Conservation (phyloP, 805 yeast genomes). For the Lipomyces mesembrius region DNA sequence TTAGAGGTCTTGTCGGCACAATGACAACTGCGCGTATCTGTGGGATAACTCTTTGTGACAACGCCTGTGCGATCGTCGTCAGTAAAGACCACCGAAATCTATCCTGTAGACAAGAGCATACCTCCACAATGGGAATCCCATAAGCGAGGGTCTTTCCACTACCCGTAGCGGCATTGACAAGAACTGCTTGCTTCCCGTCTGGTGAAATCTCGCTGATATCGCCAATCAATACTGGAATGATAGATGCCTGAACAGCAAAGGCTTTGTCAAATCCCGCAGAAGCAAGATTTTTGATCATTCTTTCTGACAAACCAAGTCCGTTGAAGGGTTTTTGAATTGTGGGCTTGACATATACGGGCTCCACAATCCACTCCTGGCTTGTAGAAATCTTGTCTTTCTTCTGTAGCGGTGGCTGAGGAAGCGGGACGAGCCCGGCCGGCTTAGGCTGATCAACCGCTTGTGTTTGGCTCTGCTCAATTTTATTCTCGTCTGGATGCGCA, state of each 20-base stretch:
- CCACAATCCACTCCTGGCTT: constrained; percentile 64
- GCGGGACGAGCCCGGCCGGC: constrained; percentile 57
- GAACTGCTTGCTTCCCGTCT: constrained; percentile 57
- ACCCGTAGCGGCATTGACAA: constrained; percentile 94
- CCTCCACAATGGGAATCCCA: constrained; percentile 77
- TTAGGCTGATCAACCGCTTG: neutral
- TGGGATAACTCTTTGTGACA: constrained; percentile 69
- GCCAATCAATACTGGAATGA: constrained; percentile 60
- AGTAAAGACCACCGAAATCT: neutral
- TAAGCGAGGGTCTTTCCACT: constrained; percentile 95
- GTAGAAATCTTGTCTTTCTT: constrained; percentile 47
- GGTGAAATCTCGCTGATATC: constrained; percentile 46
- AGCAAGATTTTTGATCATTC: constrained; percentile 54
- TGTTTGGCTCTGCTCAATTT: constrained; percentile 26
- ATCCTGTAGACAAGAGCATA: neutral
- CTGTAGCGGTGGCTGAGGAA: constrained; percentile 81
- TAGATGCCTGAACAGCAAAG: constrained; percentile 76
- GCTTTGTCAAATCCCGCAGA: constrained; percentile 58
- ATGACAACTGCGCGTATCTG: constrained; percentile 73
- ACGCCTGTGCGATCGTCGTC: constrained; percentile 41
- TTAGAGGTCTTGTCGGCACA: constrained; percentile 89
- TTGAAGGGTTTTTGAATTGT: constrained; percentile 54
- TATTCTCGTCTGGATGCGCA: constrained; percentile 24
- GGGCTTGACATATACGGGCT: constrained; percentile 63
- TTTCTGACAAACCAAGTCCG: constrained; percentile 53